Evolutionary conservation across 352 stramenopile species (phyloP), one percentile per base, ranked within the genome.

Genomic region (Pythium biforme): DNA sequence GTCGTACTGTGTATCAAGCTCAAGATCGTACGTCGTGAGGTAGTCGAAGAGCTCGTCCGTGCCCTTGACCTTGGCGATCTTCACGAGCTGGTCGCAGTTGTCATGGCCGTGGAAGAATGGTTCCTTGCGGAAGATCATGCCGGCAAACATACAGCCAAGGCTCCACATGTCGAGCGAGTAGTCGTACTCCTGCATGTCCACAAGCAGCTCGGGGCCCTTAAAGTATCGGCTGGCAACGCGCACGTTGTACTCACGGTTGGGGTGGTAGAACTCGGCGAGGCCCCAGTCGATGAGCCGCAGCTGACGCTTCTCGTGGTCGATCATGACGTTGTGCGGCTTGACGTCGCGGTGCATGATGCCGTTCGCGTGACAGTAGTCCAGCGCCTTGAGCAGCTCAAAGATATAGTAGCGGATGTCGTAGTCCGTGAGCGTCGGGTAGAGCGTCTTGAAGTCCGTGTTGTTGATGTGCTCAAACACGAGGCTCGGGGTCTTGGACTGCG

Each of bases 311-410:
- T 99, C 95, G 66, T 99, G 97, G 76, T 99, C 97, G 73, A 99
- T 99, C 95, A 99, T 99, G 45, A 99, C 96, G 74, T 99, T 99
- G 79, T 99, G 97, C 19, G 97, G 98, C 83, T 99, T 99, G 23
- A 99, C 97, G 74, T 99, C 98, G 53, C 98, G 88, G 79, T 99
- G 98, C 97, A 99, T 99, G 64, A 99, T 99, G 34, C 97, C 97
- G 64, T 99, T 99, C n/a, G 92, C 94, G 83, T 99, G 98, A 71
- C 96, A 99, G 72, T 98, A 99, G 81, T 99, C 97, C 27, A 99
- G 77, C 11, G 97, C 97, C 81, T 92, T 92, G 55, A 94, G 74
- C 64, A 94, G 68, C 70, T 99, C 96, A 77, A 96, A 99, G 59
- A 99, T 98, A 82, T 99, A 99, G 80, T 99, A 99, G 57, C 97